These are phyloP conservation scores for Capsella bursapastoris DNA, from an alignment of 345 rosid genomes.

Conservation along the genomic window DNA sequence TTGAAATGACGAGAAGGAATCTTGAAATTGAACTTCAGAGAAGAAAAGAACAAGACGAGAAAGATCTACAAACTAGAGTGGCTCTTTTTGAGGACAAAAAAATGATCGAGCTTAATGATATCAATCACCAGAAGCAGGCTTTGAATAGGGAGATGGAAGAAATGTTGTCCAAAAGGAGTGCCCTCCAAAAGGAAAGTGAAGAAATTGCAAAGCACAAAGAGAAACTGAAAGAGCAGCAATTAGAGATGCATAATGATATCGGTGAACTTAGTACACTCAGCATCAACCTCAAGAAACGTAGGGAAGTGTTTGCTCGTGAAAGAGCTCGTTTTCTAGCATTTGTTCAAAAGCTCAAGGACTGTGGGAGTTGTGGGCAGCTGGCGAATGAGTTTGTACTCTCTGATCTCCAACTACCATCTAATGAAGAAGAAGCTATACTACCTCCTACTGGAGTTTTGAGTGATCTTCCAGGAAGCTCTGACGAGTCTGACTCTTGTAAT, in stretches of 20 bases:
- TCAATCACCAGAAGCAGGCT: slow-evolving; percentile 58
- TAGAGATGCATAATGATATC: slow-evolving; percentile 73
- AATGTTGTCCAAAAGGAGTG: slow-evolving; percentile 52
- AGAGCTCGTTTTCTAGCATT: slow-evolving; percentile 63
- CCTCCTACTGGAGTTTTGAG: slow-evolving; percentile 49
- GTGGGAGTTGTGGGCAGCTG: slow-evolving; percentile 71
- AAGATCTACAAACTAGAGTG: slow-evolving; percentile 52
- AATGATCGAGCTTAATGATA: slow-evolving; percentile 53
- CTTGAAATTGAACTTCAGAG: slow-evolving; percentile 51
- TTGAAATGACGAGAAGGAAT: slow-evolving; percentile 60
- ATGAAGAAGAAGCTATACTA: slow-evolving; percentile 47
- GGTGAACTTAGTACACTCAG: slow-evolving; percentile 67
- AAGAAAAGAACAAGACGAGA: slow-evolving; percentile 67
- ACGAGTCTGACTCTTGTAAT: slow-evolving; percentile 46
- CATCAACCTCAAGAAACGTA: slow-evolving; percentile 63
- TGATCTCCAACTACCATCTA: slow-evolving; percentile 62
- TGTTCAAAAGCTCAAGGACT: slow-evolving; percentile 71
- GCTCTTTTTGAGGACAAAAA: slow-evolving; percentile 54
- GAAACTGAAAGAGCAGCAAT: slow-evolving; percentile 62
- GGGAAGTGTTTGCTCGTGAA: slow-evolving; percentile 65
- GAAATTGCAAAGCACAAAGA: slow-evolving; percentile 61
- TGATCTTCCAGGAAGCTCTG: slow-evolving; percentile 40
- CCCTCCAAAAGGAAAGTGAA: slow-evolving; percentile 58
- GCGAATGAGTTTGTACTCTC: slow-evolving; percentile 67
- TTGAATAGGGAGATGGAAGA: slow-evolving; percentile 62